Evolutionary conservation across 352 stramenopile species (phyloP).

Genomic region (Pilasporangium apinafurcum): DNA sequence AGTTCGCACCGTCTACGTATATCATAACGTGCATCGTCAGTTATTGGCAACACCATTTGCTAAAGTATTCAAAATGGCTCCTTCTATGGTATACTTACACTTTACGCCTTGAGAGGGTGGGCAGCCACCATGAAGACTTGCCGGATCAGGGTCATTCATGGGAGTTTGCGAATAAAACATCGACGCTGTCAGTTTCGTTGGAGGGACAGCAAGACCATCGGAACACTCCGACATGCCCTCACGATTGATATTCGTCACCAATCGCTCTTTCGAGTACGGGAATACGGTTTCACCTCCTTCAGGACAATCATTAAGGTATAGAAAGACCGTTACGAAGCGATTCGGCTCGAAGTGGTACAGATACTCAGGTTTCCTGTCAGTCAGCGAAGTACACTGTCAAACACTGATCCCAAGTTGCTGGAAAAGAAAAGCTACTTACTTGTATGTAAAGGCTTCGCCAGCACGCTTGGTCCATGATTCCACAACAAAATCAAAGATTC

Average conservation of each 20-base stretch:
- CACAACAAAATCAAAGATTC: conserved; percentile 39
- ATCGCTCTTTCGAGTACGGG: conserved; percentile 58
- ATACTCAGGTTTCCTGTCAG: conserved; percentile 26
- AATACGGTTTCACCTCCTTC: conserved; percentile 95
- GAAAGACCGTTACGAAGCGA: conserved; percentile 92
- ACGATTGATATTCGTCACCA: conserved; percentile 51
- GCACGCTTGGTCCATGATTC: conserved; percentile 44
- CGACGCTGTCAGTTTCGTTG: conserved; percentile 56
- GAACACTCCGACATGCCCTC: conserved; percentile 63
- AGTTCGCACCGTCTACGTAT: conserved; percentile 45
- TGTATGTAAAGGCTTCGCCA: conserved; percentile 34
- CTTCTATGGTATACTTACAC: conserved; percentile 36
- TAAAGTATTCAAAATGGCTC: neutral
- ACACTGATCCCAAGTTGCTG: neutral
- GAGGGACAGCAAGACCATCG: conserved; percentile 51
- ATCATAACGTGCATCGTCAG: conserved; percentile 6
- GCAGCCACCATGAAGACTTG: conserved; percentile 61
- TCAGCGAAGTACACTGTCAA: neutral
- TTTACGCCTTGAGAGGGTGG: conserved; percentile 50
- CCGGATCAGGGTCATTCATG: conserved; percentile 39
- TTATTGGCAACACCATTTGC: neutral
- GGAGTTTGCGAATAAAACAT: conserved; percentile 76
- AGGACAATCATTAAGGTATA: conserved; percentile 92
- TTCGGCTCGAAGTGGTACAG: conserved; percentile 79
- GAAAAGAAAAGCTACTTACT: conserved; percentile 6